Evolutionary conservation across 2,329 filamentous ascomycete genomes (phyloP).

Genomic region (Pseudocercospora fijiensis): DNA sequence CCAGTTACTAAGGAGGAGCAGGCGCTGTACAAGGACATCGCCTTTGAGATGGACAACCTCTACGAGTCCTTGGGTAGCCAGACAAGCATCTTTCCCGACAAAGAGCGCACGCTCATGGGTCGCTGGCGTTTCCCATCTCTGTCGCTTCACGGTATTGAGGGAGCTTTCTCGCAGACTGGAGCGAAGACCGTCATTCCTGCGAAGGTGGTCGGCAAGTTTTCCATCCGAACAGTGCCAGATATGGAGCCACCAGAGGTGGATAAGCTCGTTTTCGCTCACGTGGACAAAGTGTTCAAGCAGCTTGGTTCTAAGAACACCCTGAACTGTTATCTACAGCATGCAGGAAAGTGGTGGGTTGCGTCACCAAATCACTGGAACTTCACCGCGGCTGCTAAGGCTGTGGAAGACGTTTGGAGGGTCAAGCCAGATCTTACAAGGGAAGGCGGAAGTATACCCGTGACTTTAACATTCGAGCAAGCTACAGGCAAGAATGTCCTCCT

Average conservation of each 20-base stretch:
- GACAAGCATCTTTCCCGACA: conserved; percentile 82
- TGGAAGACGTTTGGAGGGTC: conserved; percentile 89
- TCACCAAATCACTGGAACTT: conserved; percentile 99
- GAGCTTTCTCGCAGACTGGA: conserved; percentile 86
- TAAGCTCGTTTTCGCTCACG: conserved; percentile 75
- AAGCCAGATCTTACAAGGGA: conserved; percentile 94
- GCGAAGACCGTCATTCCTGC: conserved; percentile 98
- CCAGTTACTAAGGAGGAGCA: conserved; percentile 84
- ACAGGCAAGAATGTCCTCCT: conserved; percentile 97
- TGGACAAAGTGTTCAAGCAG: conserved; percentile 81
- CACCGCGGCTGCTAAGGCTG: conserved; percentile 88
- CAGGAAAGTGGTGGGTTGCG: conserved; percentile 98
- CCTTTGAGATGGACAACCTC: conserved; percentile 94
- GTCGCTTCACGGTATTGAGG: conserved; percentile 91
- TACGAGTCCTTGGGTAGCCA: conserved; percentile 87
- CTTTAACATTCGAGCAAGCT: conserved; percentile 93
- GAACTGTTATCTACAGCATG: conserved; percentile 76
- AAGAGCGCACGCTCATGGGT: conserved; percentile 90
- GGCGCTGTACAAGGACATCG: conserved; percentile 80
- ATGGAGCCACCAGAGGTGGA: conserved; percentile 95
- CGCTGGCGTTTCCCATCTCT: conserved; percentile 94
- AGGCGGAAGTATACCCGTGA: conserved; percentile 95
- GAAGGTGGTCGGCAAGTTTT: conserved; percentile 98
- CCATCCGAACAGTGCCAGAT: conserved; percentile 92
- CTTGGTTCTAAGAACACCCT: conserved; percentile 89